Evolutionary conservation across 805 yeast species (phyloP), one percentile per base, ranked within the genome.

Genomic region (Candida awuae): DNA sequence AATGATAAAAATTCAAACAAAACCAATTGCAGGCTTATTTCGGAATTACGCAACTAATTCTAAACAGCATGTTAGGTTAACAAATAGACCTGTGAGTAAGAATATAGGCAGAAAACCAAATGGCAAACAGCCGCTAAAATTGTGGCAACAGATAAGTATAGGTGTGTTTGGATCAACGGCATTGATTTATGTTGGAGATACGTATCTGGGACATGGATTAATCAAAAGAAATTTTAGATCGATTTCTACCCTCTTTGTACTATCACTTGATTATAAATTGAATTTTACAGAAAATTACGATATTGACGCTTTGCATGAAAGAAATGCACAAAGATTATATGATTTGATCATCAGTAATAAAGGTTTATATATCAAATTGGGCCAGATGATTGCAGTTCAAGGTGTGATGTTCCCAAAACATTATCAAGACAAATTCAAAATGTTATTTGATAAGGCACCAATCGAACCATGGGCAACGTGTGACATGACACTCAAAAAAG

Each of bases 301-400:
- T 55, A 60, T 77, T n/a, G 70, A 67, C 16, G 68, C 68, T 0
- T 56, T 83, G 8, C 92, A 83, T 48, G 76, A 73, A 41, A 57
- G 73, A 20, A 71, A 74, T 27, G 74, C 90, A 4, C 68, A 66
- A 15, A 54, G 77, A 32, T 49, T 77, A 37, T 66, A 65, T 47
- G 51, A 68, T 32, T 53, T 77, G 37, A 52, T 76, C 40, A 53
- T 56, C 27, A 51, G 51, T 10, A 76, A 76, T 51, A 71, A 69
- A 46, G 82, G 83, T 2, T 64, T 84, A 15, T 84, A 80, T 53
- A 77, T 84, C 55, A 83, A 83, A 55, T 58, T 80, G 48, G 94
- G 92, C 18, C 92, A 83, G 65, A 79, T 84, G 37, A 68, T 83
- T 33, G 90, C 92, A 3, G 75, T 82, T 51, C 92, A 84, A 54